phyloP scores from a whole-genome alignment of 352 stramenopile species.

The Pythium dissimile region DNA sequence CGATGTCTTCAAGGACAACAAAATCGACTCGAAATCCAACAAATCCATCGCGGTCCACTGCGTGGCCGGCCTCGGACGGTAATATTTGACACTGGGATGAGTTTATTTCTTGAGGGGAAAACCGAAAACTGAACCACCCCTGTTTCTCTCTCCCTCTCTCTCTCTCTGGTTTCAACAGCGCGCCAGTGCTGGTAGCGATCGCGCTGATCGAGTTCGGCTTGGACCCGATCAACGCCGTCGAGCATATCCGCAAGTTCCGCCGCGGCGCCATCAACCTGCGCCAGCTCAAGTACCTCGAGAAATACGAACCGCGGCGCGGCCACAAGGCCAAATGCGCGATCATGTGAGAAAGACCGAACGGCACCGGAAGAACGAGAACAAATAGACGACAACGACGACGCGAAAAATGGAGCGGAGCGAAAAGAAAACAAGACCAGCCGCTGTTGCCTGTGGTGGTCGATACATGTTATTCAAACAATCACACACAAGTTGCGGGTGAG shows the following conservation, averaged over 20 bases:
- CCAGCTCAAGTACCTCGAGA: constrained; percentile 97
- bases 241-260: constrained; percentile 93
- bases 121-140: too few relatives aligned
- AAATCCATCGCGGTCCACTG: constrained; percentile 97
- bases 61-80: constrained; percentile 95
- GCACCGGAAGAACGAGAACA: background rate
- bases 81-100: too few relatives aligned
- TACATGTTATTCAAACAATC: too few relatives aligned
- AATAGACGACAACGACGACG: background rate
- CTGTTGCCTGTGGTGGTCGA: too few relatives aligned
- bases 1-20: constrained; percentile 90
- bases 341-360: too few relatives aligned
- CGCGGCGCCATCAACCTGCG: constrained; percentile 97
- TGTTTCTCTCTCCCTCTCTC: too few relatives aligned
- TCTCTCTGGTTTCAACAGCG: constrained; percentile 47
- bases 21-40: constrained; percentile 54
- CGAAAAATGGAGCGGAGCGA: background rate
- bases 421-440: background rate
- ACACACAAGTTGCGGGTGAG: too few relatives aligned
- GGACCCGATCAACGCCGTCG: constrained; percentile 96
- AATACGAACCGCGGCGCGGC: constrained; percentile 85
- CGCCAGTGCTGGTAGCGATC: constrained; percentile 97
- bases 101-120: too few relatives aligned
- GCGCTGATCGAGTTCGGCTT: constrained; percentile 96
- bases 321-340: constrained; percentile 81